These are phyloP conservation scores for Collybiopsis confluens DNA, from an alignment of 768 basidiomycete species.

Conservation along the genomic window DNA sequence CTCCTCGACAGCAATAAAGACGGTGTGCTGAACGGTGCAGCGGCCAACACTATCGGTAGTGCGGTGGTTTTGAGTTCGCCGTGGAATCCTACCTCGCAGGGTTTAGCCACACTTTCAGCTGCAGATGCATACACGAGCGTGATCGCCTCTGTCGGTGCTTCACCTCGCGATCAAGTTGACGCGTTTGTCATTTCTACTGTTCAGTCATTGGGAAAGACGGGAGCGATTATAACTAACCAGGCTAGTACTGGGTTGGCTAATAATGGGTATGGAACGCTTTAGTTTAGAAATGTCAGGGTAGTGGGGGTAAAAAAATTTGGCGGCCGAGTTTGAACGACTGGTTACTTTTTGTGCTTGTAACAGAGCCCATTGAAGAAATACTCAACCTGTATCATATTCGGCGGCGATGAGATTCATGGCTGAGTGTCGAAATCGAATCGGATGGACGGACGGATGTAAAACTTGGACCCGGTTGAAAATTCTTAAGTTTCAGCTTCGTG, in stretches of 20 bases:
- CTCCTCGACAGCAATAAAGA: constrained; percentile 18
- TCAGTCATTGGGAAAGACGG: constrained; percentile 14
- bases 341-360: too few species aligned
- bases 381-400: too few species aligned
- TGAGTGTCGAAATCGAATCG: too few species aligned
- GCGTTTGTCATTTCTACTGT: constrained; percentile 17
- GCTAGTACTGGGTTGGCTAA: constrained; percentile 16
- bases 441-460: too few species aligned
- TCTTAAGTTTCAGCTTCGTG: too few species aligned
- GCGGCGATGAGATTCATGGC: too few species aligned
- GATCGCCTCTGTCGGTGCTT: constrained; percentile 15
- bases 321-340: too few species aligned
- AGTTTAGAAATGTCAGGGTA: not conserved
- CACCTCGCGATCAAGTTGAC: constrained; percentile 18
- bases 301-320: too few species aligned
- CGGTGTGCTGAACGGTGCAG: constrained; percentile 18
- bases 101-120: constrained; percentile 15
- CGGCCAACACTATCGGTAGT: constrained; percentile 16
- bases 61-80: constrained; percentile 13
- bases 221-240: constrained; percentile 19
- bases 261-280: constrained; percentile 19
- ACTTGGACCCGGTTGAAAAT: too few species aligned
- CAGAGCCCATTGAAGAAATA: too few species aligned
- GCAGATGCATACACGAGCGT: constrained; percentile 15
- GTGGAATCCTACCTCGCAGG: constrained; percentile 15